Base-by-base conservation (phyloP, 345 rosid genomes). In the Punica granatum region DNA sequence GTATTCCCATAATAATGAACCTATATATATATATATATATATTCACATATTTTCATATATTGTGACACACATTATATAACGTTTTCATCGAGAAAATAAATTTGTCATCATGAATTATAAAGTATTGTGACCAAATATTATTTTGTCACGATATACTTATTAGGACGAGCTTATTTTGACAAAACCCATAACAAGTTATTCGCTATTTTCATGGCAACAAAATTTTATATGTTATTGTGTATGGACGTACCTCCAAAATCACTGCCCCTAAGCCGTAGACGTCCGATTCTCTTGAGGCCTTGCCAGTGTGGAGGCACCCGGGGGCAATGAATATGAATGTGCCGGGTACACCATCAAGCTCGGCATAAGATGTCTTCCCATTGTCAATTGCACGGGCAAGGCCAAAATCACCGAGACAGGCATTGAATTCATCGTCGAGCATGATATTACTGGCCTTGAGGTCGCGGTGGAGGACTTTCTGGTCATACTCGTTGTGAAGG, bases 401-500 rank as follows among this genome's bases (percentile, higher is more conserved):
- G 2, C 86, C 86, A 14, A 87, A 87, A 69, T 87, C 92, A 0
- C 92, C 92, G 1, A 87, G 78, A 1, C 85, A 81, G 10, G 89
- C 87, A 28, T 84, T 81, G 82, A 83, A 85, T 42, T 78, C 23
- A 13, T 78, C 42, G 68, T 87, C 92, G 26, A 87, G 75, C 80
- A 87, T 65, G 34, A 87, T 72, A 73, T 87, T 87, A 72, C 89
- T 87, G 33, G 86, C 89, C 59, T 87, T 87, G 42, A 87, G 89
- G 82, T 85, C 89, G 2, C 86, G 79, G 65, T 87, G 89, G 63
- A 84, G 81, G 59, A 87, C 92, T 61, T 63, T 84, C 44, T 84
- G 82, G 64, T 87, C 88, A 32, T 78, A 87, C 64, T 84, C 87
- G 8, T 87, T 70, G 49, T 87, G 89, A 56, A 87, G 80, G 73